Evolutionary conservation across 306 rosid species (phyloP).

Genomic region (Vicia villosa): DNA sequence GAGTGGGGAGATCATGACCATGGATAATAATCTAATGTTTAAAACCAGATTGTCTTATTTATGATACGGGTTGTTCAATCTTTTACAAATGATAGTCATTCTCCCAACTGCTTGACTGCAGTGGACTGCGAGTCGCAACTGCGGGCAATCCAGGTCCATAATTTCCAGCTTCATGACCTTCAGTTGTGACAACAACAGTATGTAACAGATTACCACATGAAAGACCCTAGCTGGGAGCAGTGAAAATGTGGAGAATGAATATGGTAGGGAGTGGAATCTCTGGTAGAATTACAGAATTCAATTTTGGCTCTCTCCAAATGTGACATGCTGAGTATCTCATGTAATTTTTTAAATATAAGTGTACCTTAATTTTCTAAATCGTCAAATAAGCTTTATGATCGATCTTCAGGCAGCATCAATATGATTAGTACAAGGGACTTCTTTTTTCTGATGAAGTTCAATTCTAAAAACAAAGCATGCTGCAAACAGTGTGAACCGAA

Average conservation of each 20-base stretch:
- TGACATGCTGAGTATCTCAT: not conserved
- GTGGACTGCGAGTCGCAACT: not conserved
- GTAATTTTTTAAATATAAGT: not conserved
- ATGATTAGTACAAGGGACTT: not conserved
- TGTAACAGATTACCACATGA: conserved; percentile 14
- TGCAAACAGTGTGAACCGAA: not conserved
- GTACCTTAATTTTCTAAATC: not conserved
- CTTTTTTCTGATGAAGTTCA: not conserved
- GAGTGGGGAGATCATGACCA: not conserved
- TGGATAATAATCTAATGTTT: not conserved
- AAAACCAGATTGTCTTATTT: not conserved
- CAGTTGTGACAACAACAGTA: not conserved
- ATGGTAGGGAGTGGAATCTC: not conserved
- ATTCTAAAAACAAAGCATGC: not conserved
- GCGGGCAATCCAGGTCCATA: not conserved
- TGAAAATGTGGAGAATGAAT: conserved; percentile 8
- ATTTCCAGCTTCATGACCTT: conserved; percentile 12
- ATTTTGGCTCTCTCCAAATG: not conserved
- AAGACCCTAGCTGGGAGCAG: not conserved
- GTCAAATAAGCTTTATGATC: not conserved
- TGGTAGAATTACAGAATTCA: not conserved
- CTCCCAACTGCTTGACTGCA: not conserved
- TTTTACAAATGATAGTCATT: not conserved
- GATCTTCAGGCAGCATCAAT: not conserved
- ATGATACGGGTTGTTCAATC: not conserved